phyloP scores from a whole-genome alignment of 2,329 filamentous ascomycete genomes.

The Epichloe scottii region DNA sequence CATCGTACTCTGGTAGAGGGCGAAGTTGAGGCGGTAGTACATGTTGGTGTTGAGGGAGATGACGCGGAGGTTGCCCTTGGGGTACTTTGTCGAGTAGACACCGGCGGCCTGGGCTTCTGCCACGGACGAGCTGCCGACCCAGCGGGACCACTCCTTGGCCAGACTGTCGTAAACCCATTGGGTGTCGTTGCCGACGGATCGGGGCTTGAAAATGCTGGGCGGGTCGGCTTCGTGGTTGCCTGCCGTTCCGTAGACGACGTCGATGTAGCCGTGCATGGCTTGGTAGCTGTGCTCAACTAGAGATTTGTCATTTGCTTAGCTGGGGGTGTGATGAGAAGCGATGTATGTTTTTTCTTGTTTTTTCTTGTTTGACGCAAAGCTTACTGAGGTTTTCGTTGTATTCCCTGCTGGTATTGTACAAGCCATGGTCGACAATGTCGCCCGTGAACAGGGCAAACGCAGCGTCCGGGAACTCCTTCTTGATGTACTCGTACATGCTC shows the following conservation, averaged over 20 bases:
- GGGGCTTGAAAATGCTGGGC: conserved; percentile 36
- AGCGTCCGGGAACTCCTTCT: conserved; percentile 28
- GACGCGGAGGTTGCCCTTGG: conserved; percentile 35
- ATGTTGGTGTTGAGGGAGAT: conserved; percentile 49
- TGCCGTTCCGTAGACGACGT: conserved; percentile 37
- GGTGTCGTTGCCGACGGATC: conserved; percentile 23
- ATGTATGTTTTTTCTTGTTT: no score
- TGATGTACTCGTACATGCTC: conserved; percentile 42
- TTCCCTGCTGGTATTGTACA: conserved; percentile 29
- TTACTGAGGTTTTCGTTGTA: conserved; percentile 19
- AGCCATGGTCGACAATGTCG: conserved; percentile 39
- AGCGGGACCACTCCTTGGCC: conserved; percentile 31
- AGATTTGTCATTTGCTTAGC: neutral
- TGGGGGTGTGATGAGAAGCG: no score
- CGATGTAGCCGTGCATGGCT: conserved; percentile 29
- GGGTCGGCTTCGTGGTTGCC: conserved; percentile 47
- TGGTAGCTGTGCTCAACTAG: conserved; percentile 33
- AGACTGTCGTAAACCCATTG: conserved; percentile 43
- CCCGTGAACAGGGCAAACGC: conserved; percentile 45
- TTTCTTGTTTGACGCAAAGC: neutral
- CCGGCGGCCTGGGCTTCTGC: conserved; percentile 28
- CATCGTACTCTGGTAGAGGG: conserved; percentile 38
- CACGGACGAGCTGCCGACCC: conserved; percentile 26
- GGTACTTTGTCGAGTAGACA: conserved; percentile 35
- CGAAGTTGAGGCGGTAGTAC: conserved; percentile 47